phyloP scores from a whole-genome alignment of 1,284 basidiomycete genomes.

The Moesziomyces aphidis region DNA sequence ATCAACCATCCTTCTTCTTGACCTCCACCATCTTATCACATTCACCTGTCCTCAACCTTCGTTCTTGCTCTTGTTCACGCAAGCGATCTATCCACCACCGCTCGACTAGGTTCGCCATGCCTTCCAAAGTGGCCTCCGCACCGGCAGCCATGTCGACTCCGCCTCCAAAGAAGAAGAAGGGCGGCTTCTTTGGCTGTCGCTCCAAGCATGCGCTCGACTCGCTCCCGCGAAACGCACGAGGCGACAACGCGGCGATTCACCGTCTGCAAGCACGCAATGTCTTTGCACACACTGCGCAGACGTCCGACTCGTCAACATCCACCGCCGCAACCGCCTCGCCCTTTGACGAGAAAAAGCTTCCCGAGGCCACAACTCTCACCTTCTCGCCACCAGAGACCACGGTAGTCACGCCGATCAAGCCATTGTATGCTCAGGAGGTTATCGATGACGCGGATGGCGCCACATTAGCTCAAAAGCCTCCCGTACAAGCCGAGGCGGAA shows the following conservation, averaged over 20 bases:
- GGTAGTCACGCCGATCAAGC: slow-evolving; percentile 1
- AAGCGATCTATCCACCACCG: not conserved
- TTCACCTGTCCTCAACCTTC: not conserved
- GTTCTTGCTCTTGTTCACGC: not conserved
- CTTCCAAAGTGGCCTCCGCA: slow-evolving; percentile 17
- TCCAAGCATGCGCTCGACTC: slow-evolving; percentile 51
- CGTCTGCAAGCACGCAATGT: slow-evolving; percentile 35
- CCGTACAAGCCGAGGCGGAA: not conserved
- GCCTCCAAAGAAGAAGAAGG: slow-evolving; percentile 33
- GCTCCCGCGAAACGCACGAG: slow-evolving; percentile 39
- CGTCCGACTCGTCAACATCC: slow-evolving; percentile 11
- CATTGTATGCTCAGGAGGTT: slow-evolving; percentile 28
- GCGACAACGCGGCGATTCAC: slow-evolving; percentile 39
- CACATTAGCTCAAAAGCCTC: not conserved
- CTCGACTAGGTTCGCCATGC: slow-evolving; percentile 10
- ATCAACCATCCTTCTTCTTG: not conserved
- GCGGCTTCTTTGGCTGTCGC: slow-evolving; percentile 46
- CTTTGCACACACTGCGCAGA: slow-evolving; percentile 19
- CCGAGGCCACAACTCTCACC: slow-evolving; percentile 14
- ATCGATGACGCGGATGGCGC: not conserved
- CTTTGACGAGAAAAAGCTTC: slow-evolving; percentile 24
- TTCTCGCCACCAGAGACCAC: not conserved
- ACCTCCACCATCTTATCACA: not conserved
- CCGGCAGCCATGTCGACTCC: slow-evolving; percentile 20
- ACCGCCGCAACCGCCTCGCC: slow-evolving; percentile 14